A percentile compares a stretch with the other conserved stretches of the same genome.
Conservation (phyloP, 257 asterid genomes). For the Gentiana straminea region DNA sequence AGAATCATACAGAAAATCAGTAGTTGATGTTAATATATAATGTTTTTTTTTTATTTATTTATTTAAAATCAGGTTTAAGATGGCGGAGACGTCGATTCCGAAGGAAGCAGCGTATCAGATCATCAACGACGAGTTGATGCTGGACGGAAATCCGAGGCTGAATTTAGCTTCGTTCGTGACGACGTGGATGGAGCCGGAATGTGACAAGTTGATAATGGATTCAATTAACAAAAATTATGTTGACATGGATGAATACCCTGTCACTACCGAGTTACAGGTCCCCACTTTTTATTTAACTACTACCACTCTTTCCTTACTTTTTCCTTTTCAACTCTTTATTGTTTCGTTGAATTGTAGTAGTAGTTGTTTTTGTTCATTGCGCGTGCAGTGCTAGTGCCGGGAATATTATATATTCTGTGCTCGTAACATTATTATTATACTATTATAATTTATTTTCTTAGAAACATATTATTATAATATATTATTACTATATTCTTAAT, state of each 20-base stretch:
- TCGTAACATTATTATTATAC: too few species aligned
- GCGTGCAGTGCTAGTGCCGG: too few species aligned
- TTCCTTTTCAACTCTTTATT: too few species aligned
- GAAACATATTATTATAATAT: too few species aligned
- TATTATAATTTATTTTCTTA: too few species aligned
- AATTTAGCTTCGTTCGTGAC: constrained; percentile 88
- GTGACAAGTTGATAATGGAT: constrained; percentile 75
- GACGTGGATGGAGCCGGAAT: constrained; percentile 98
- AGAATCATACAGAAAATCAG: not conserved
- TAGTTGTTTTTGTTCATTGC: too few species aligned
- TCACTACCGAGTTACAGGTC: constrained; percentile 87
- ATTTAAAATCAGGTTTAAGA: constrained; percentile 34
- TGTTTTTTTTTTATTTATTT: not conserved
- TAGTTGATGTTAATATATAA: not conserved
- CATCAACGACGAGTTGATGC: constrained; percentile 88
- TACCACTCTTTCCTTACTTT: too few species aligned
- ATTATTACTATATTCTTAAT: too few species aligned
- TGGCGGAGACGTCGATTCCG: constrained; percentile 79
- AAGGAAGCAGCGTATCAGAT: constrained; percentile 93
- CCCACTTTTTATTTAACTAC: too few species aligned
- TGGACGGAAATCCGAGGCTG: constrained; percentile 92
- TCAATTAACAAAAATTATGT: constrained; percentile 75
- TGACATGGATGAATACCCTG: constrained; percentile 96
- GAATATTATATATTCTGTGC: too few species aligned
- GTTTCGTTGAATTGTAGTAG: too few species aligned